Evolutionary conservation across 441 rosid genomes (phyloP).

Genomic region (Pelargonium fulgidum): DNA sequence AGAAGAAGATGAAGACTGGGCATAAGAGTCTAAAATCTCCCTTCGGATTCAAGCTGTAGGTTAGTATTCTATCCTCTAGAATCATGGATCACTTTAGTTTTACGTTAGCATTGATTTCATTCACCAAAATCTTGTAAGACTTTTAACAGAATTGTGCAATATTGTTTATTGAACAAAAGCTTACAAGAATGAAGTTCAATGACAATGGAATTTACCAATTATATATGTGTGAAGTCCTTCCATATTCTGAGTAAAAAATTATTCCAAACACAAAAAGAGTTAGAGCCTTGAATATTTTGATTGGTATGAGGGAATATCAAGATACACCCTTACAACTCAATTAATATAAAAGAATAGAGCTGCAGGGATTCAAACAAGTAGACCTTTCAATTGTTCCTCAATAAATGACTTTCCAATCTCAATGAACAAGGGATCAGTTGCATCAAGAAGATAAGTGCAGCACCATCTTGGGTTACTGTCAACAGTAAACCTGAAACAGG

Average conservation of each 20-base stretch:
- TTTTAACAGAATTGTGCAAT: neutral
- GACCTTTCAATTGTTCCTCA: slow-evolving; percentile 52
- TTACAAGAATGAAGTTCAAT: slow-evolving; percentile 11
- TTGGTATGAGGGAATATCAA: neutral
- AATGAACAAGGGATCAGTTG: slow-evolving; percentile 62
- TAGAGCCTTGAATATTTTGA: slow-evolving; percentile 10
- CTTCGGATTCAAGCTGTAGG: neutral
- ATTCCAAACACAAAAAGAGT: slow-evolving; percentile 15
- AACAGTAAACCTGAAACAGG: slow-evolving; percentile 51
- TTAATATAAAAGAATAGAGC: neutral
- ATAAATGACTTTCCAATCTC: slow-evolving; percentile 65
- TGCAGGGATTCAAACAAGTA: slow-evolving; percentile 11
- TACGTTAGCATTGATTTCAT: neutral
- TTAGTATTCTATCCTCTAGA: neutral
- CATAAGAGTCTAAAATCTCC: neutral
- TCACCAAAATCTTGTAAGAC: neutral
- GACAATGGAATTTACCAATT: slow-evolving; percentile 44
- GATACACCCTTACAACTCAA: neutral
- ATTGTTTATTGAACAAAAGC: neutral
- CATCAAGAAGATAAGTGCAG: slow-evolving; percentile 79
- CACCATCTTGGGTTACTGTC: slow-evolving; percentile 52
- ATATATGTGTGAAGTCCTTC: slow-evolving; percentile 57
- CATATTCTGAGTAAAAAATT: slow-evolving; percentile 49
- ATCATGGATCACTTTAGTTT: neutral
- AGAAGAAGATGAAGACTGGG: neutral